phyloP scores from a whole-genome alignment of 805 yeast species.

The Yarrowia yakushimensis region DNA sequence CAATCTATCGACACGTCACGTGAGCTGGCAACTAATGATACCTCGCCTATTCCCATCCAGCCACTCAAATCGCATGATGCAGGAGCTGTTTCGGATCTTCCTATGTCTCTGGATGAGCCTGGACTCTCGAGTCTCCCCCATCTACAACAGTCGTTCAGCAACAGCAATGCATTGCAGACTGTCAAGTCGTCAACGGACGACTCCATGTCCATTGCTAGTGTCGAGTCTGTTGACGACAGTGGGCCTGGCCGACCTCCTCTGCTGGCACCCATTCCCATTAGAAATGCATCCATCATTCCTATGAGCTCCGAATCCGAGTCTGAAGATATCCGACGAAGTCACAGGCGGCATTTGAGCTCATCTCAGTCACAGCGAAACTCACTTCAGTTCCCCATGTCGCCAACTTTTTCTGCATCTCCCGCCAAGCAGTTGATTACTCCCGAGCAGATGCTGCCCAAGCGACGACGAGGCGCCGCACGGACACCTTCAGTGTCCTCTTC shows the following conservation, averaged over 20 bases:
- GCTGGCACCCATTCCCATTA: constrained; percentile 15
- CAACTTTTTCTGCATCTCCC: constrained; percentile 16
- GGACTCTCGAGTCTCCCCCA: background rate
- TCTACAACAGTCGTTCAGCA: background rate
- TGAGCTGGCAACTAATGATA: background rate
- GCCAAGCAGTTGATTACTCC: constrained; percentile 21
- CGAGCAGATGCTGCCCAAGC: constrained; percentile 10
- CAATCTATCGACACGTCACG: background rate
- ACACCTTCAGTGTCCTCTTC: background rate
- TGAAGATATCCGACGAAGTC: constrained; percentile 4
- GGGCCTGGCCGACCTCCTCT: constrained; percentile 1
- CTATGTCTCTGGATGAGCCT: constrained; percentile 1
- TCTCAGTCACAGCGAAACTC: constrained; percentile 17
- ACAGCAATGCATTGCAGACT: background rate
- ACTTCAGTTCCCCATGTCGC: constrained; percentile 5
- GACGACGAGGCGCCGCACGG: constrained; percentile 1
- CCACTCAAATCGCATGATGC: background rate
- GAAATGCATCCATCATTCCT: constrained; percentile 12
- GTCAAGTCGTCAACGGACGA: constrained; percentile 17
- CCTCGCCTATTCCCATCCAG: constrained; percentile 14
- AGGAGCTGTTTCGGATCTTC: background rate
- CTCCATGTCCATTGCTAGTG: background rate
- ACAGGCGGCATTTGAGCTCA: constrained; percentile 15
- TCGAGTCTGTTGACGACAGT: background rate
- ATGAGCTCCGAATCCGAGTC: constrained; percentile 21